A percentile compares a stretch with the other conserved stretches of the same genome.
Conservation (phyloP, 1,139 yeast species). For the Magnusiomyces tetraspermus region DNA sequence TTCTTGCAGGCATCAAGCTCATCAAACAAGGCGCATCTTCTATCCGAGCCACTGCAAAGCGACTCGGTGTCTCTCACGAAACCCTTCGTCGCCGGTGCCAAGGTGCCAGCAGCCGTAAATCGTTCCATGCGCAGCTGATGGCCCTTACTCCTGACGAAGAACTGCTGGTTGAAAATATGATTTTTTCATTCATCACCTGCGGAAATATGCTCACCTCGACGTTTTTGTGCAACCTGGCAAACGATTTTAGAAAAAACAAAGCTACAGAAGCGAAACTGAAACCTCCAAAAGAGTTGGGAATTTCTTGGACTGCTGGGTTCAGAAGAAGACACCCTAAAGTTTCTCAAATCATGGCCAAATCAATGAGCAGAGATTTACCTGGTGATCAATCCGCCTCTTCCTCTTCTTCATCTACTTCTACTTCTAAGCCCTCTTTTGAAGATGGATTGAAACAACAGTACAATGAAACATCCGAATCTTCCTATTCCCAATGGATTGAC, state of each 20-base stretch:
- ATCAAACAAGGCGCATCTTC: constrained; percentile 7
- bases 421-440: too few species aligned
- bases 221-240: constrained; percentile 10
- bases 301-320: constrained; percentile 12
- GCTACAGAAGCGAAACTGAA: background rate
- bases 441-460: too few species aligned
- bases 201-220: constrained; percentile 12
- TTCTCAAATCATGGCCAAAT: constrained; percentile 11
- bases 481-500: constrained; percentile 6
- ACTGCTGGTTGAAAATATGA: constrained; percentile 7
- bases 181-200: constrained; percentile 2
- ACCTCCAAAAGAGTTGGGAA: constrained; percentile 9
- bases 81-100: constrained; percentile 11
- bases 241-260: constrained; percentile 6
- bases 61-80: constrained; percentile 11
- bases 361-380: constrained; percentile 8
- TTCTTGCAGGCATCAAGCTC: constrained; percentile 8
- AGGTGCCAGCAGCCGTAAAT: constrained; percentile 11
- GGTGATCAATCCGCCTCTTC: background rate
- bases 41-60: constrained; percentile 13
- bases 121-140: constrained; percentile 13
- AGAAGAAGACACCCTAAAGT: constrained; percentile 6
- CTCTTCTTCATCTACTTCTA: constrained; percentile 5
- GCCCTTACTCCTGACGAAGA: constrained; percentile 12
- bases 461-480: too few species aligned